Conservation (phyloP, 306 rosid genomes). For the Sicyos edulis region DNA sequence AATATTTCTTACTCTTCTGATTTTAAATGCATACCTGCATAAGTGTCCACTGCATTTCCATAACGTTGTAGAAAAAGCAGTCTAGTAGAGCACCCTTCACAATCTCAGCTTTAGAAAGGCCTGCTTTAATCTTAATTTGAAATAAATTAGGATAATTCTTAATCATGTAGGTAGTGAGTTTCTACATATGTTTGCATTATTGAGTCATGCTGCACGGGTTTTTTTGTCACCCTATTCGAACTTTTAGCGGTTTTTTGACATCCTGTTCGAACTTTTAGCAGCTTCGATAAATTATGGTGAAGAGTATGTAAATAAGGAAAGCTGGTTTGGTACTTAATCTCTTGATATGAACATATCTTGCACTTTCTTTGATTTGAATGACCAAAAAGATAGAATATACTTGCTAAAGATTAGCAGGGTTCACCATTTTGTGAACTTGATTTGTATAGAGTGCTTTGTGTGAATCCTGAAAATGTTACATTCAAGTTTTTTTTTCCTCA, state of each 20-base stretch:
- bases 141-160: background rate
- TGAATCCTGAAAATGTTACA: slow-evolving; percentile 5
- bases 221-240: background rate
- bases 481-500: slow-evolving; percentile 8
- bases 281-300: background rate
- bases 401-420: background rate
- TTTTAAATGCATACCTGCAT: background rate
- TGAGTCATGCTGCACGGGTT: background rate
- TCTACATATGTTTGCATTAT: background rate
- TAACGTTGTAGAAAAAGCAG: background rate
- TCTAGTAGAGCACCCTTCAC: background rate
- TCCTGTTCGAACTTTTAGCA: background rate
- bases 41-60: background rate
- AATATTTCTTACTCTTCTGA: background rate
- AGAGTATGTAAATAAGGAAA: background rate
- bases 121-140: background rate
- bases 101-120: background rate
- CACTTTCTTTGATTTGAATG: background rate
- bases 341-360: background rate
- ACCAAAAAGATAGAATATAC: background rate
- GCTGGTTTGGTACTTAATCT: background rate
- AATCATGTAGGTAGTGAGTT: background rate
- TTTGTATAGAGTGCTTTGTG: background rate
- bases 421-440: background rate
- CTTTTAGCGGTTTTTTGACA: background rate